Conservation (phyloP, 768 basidiomycete genomes). For the Serendipita sp. region DNA sequence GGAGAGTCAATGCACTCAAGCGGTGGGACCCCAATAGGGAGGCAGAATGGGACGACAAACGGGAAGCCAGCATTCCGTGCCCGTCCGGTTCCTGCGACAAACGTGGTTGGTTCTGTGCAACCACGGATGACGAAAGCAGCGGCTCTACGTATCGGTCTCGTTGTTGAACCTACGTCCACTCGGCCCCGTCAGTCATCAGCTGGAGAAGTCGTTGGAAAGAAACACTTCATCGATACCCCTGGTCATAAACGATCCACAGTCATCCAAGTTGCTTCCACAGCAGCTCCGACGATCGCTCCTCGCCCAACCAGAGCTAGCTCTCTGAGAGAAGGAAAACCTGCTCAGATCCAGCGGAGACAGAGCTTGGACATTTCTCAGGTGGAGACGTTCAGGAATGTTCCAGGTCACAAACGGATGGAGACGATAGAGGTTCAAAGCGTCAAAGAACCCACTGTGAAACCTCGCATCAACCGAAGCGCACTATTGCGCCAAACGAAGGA, state of each 20-base stretch:
- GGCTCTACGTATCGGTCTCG: conserved; percentile 12
- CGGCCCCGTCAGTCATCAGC: background rate
- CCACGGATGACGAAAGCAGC: conserved; percentile 13
- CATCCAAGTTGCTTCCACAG: conserved; percentile 15
- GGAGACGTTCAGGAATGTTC: conserved; percentile 58
- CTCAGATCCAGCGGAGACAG: conserved; percentile 45
- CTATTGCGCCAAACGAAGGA: conserved; percentile 31
- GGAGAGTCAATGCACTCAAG: background rate
- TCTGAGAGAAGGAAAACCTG: conserved; percentile 44
- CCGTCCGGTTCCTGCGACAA: conserved; percentile 47
- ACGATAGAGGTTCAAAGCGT: conserved; percentile 61
- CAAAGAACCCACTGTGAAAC: conserved; percentile 52
- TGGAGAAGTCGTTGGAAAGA: background rate
- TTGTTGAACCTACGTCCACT: background rate
- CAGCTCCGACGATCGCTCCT: conserved; percentile 53
- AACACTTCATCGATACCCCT: conserved; percentile 12
- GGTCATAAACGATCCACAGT: conserved; percentile 14
- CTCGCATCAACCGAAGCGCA: conserved; percentile 63
- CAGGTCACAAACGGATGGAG: conserved; percentile 62
- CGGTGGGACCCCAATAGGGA: background rate
- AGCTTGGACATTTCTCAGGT: conserved; percentile 22
- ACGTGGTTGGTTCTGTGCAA: conserved; percentile 17
- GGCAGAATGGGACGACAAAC: conserved; percentile 19
- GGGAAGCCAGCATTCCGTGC: conserved; percentile 45
- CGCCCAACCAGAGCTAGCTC: conserved; percentile 62